Base-by-base conservation (phyloP, 306 rosid species). In the Trifolium pratense region DNA sequence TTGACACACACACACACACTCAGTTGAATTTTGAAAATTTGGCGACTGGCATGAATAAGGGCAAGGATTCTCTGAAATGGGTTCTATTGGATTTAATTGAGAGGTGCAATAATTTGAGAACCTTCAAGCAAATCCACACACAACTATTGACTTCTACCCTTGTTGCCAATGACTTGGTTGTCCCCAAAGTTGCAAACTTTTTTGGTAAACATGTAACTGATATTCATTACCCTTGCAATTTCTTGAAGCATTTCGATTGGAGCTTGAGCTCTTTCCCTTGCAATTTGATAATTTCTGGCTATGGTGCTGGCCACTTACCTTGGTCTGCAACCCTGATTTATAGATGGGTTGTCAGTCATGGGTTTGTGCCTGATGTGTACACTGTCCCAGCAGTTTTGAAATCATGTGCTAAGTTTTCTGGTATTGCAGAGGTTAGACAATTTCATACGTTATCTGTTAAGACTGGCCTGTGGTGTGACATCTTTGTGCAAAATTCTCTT, bases 351-450 rank as follows among this genome's bases (percentile, higher is more conserved):
- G 74, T 87, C 20, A 78, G 88, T 68, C 85, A 88, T 56, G 97
- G 90, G 23, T 92, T 92, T 81, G 48, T 78, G 46, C 87, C 96
- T 46, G 97, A 90, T 75, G 78, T 75, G 45, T 92, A 63, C 72
- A 89, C 92, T 59, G 67, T 90, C 62, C 90, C 94, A 1, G 87
- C 87, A 10, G 80, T 86, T 79, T 36, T 92, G 75, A 92, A 92
- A 79, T 84, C 94, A n/a, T 90, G 98, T 83, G 71, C 88, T 7
- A 87, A 81, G 83, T 90, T 84, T 81, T 70, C 51, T 20, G 96
- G 94, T 42, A 81, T 72, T 55, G 58, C 36, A 57, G 94, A 88
- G 68, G 88, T 89, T 37, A 83, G 76, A 75, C 88, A 85, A 86
- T 78, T 88, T 63, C 98, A 92, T 73, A 64, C 85, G 0, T 65